Evolutionary conservation across 768 basidiomycete species (phyloP), one percentile per base, ranked within the genome.

Genomic region (Rhizopogon rudus): DNA sequence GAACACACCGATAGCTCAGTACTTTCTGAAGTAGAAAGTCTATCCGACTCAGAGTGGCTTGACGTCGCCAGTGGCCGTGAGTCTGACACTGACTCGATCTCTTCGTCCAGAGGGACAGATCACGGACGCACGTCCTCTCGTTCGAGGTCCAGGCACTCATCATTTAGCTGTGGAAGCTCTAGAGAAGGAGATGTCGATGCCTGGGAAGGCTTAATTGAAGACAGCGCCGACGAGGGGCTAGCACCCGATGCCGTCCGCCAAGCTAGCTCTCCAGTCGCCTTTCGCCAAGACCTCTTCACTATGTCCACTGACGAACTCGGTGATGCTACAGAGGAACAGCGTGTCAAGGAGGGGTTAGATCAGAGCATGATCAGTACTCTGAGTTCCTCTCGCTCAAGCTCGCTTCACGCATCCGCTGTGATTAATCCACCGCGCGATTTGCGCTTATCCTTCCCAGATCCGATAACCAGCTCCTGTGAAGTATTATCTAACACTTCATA

Each of bases 11-110:
- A 72, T 57, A 71, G 73, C 59, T 73, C 75, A 53, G 65, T 65
- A 58, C 74, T 81, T 69, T 81, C 85, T 62, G 88, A 89, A 67
- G 66, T 77, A 60, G 87, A 87, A 66, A 81, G 70, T 58, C 69
- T 82, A 58, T 91, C 88, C 40, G 89, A 91, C 73, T 88, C 86
- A 31, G 89, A 91, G 70, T 91, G 89, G 89, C 84, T 88, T 64
- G 88, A 91, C 63, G 79, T 91, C 61, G 74, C 86, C 31, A 84
- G 82, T 64, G 81, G 81, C 61, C 61, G 59, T 37, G 82, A 82
- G 53, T 87, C 86, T 37, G 87, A 86, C 64, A 82, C 81, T 67
- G 86, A 87, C 64, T 88, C 86, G 53, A 70, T 83, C 66, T 80
- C 74, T 60, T 82, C 68, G 3, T 61, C 83, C 60, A 73, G 76